phyloP scores from a whole-genome alignment of 495 filamentous ascomycete genomes.

The Neurospora sp. region DNA sequence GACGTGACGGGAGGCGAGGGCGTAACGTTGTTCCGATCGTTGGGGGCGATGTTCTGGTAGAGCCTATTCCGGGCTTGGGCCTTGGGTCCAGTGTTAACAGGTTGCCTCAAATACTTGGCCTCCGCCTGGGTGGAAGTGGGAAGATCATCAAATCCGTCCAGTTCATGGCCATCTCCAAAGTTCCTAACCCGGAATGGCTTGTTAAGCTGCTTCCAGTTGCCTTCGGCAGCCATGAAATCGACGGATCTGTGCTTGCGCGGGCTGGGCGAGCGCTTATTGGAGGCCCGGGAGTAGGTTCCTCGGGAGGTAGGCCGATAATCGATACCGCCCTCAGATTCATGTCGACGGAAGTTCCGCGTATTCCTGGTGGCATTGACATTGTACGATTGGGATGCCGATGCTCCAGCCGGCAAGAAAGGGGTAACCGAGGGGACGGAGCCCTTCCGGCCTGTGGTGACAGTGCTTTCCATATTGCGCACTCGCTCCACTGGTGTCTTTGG shows the following conservation, averaged over 20 bases:
- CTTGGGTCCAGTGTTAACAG: conserved; percentile 59
- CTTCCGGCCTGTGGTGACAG: conserved; percentile 43
- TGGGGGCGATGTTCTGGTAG: conserved; percentile 43
- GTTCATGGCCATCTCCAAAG: conserved; percentile 86
- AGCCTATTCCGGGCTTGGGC: conserved; percentile 52
- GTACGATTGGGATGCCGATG: conserved; percentile 65
- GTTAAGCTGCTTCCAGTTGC: conserved; percentile 47
- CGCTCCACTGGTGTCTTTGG: conserved; percentile 67
- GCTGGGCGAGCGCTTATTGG: conserved; percentile 47
- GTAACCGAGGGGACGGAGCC: conserved; percentile 34
- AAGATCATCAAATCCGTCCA: conserved; percentile 89
- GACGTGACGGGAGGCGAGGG: conserved; percentile 45
- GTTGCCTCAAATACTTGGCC: conserved; percentile 71
- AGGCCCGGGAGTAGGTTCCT: conserved; percentile 36
- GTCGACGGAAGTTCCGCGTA: conserved; percentile 51
- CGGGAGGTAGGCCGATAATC: conserved; percentile 46
- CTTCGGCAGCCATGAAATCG: conserved; percentile 31
- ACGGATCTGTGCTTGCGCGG: conserved; percentile 31
- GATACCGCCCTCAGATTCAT: conserved; percentile 55
- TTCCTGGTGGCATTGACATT: conserved; percentile 58
- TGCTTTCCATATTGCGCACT: conserved; percentile 42
- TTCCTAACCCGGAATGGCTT: conserved; percentile 63
- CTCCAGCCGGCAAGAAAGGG: conserved; percentile 72
- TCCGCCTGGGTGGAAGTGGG: conserved; percentile 80
- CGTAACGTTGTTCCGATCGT: conserved; percentile 34